phyloP scores from a whole-genome alignment of 805 yeast genomes.

The Nakazawaea sp. region DNA sequence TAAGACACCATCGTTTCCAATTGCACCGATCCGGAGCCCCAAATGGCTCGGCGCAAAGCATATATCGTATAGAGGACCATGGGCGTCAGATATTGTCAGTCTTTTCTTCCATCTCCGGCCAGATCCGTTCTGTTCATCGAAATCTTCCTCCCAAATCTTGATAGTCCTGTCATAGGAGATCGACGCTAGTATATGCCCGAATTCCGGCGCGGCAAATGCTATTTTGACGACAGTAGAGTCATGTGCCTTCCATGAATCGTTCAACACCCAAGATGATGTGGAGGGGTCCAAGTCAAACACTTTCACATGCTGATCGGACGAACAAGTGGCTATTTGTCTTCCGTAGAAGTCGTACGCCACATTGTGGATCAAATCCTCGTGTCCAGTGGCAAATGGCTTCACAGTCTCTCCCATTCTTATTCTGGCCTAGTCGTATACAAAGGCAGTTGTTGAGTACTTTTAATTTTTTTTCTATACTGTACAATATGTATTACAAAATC shows the following conservation, averaged over 20 bases:
- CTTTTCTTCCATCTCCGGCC: slow-evolving; percentile 80
- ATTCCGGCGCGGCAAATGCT: slow-evolving; percentile 93
- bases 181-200: slow-evolving; percentile 78
- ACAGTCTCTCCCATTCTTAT: slow-evolving; percentile 21
- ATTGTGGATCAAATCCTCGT: slow-evolving; percentile 88
- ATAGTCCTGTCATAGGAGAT: slow-evolving; percentile 88
- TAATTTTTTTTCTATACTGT: not conserved
- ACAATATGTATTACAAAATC: too few species aligned
- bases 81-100: slow-evolving; percentile 76
- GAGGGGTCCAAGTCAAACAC: slow-evolving; percentile 72
- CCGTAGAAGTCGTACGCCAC: slow-evolving; percentile 92
- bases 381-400: slow-evolving; percentile 83
- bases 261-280: slow-evolving; percentile 70
- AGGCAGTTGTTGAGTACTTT: too few species aligned
- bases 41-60: slow-evolving; percentile 81
- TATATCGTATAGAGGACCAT: slow-evolving; percentile 86
- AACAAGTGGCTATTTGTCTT: slow-evolving; percentile 84
- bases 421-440: too few species aligned
- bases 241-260: slow-evolving; percentile 94
- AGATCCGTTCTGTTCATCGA: slow-evolving; percentile 66
- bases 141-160: slow-evolving; percentile 86
- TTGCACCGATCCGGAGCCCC: slow-evolving; percentile 77
- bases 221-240: slow-evolving; percentile 79
- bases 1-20: slow-evolving; percentile 84
- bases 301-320: slow-evolving; percentile 89